Conservation (phyloP, 106 monocot species). For the Allium fistulosum region DNA sequence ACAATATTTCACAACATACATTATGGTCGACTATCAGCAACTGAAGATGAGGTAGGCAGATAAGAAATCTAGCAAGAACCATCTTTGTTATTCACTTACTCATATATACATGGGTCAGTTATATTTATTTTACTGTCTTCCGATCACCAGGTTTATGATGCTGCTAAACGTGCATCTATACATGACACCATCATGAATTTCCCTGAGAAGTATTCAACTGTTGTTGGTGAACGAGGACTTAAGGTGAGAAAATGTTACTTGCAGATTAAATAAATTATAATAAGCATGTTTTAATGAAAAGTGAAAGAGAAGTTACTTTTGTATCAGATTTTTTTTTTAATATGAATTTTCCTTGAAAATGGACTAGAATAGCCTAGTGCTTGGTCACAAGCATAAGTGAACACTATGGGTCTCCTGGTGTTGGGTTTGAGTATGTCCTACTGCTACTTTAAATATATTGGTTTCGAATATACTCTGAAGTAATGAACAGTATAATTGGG, state of each 20-base stretch:
- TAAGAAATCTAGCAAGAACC: neutral
- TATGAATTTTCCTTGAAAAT: too few relatives aligned
- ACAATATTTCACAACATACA: conserved; percentile 94
- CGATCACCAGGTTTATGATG: conserved; percentile 58
- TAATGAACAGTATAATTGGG: too few relatives aligned
- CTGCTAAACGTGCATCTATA: conserved; percentile 71
- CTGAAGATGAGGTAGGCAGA: conserved; percentile 67
- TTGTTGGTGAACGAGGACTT: conserved; percentile 90
- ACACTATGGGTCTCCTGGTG: too few relatives aligned
- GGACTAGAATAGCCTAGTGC: too few relatives aligned
- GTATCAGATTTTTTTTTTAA: too few relatives aligned
- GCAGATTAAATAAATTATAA: neutral
- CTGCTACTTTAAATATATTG: too few relatives aligned
- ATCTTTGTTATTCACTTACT: neutral
- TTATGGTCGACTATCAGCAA: conserved; percentile 79
- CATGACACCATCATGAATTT: conserved; percentile 94
- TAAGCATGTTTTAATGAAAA: neutral
- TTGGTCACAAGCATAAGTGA: too few relatives aligned
- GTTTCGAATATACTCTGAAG: too few relatives aligned
- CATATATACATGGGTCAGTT: neutral
- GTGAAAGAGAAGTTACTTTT: neutral
- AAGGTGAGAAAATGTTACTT: conserved; percentile 39
- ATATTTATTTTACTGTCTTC: too few relatives aligned
- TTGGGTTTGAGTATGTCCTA: too few relatives aligned
- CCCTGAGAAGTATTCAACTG: conserved; percentile 79